Evolutionary conservation across 768 basidiomycete genomes (phyloP).

Genomic region (Lenzites betulinus): DNA sequence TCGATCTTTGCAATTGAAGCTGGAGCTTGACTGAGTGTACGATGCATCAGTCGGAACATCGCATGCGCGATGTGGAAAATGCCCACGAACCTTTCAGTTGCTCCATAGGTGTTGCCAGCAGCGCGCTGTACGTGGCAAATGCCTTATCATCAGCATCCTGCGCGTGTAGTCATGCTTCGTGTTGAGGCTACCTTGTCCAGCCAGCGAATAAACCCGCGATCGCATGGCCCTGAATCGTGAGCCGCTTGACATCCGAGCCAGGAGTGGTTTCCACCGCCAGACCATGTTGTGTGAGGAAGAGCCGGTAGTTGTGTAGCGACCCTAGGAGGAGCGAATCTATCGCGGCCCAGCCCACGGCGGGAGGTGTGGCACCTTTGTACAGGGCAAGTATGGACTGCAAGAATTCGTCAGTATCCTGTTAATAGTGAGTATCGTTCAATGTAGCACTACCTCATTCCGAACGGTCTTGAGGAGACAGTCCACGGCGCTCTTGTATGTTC

Average conservation of each 20-base stretch:
- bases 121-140: constrained; percentile 44
- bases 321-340: constrained; percentile 73
- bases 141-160: background rate
- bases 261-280: constrained; percentile 56
- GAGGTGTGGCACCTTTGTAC: constrained; percentile 76
- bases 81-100: constrained; percentile 55
- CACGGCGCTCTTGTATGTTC: constrained; percentile 61
- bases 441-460: constrained; percentile 53
- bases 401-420: background rate
- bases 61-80: background rate
- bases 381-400: constrained; percentile 59
- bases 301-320: constrained; percentile 71
- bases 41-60: background rate
- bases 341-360: constrained; percentile 71
- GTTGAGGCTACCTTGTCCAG: constrained; percentile 63
- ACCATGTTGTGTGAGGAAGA: constrained; percentile 53
- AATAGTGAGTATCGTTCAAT: no score
- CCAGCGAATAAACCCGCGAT: constrained; percentile 70
- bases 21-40: constrained; percentile 56
- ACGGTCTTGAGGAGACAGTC: constrained; percentile 61
- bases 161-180: no score
- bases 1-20: constrained; percentile 57
- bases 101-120: constrained; percentile 78
- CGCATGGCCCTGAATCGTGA: constrained; percentile 67
- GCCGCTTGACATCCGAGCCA: constrained; percentile 45